Base-by-base conservation (phyloP, 768 basidiomycete genomes). In the button mushroom (Agaricus bisporus) region DNA sequence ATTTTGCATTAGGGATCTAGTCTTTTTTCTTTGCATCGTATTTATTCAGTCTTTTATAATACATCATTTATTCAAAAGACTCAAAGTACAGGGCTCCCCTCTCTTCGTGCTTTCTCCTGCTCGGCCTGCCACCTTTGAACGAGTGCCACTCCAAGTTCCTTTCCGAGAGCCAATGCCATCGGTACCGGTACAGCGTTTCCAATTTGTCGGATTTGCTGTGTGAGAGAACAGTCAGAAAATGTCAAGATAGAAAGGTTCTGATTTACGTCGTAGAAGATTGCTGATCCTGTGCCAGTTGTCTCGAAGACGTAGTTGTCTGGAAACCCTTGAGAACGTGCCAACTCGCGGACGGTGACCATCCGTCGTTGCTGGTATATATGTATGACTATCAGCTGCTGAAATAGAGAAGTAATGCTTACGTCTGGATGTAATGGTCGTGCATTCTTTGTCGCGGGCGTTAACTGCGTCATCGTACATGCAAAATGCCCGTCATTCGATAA, bases 181-280 rank as follows among this genome's bases (percentile, higher is more conserved):
- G 83, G 83, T 7, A 88, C 74, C 2, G 88, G 86, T 6, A 89
- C 88, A 2, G 87, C 88, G 61, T 91, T 91, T 0, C 88, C 89
- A 42, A 91, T 89, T 58, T 90, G 88, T 46, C 78, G 72, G 53
- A 83, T 72, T 81, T 85, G 84, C 88, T 91, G 41, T 48, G 37
- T 11, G 44, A 39, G 57, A 20, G 56, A 17, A 36, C 9, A 54
- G 35, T 49, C 22, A 7, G 12, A 41, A 45, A 35, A 55, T 32
- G 35, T 11, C 36, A 15, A 11, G 4, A 14, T 15, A 17, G 22
- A 28, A 38, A 44, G 53, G 41, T 52, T 29, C 41, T 29, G 12
- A 72, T 80, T 55, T 54, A 89, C 88, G 57, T 87, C 83, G 11
- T 68, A 59, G 80, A 59, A 29, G 73, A 64, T 18, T 67, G 68